Conservation (phyloP, 208 protist genomes). For the Leishmania braziliensis region DNA sequence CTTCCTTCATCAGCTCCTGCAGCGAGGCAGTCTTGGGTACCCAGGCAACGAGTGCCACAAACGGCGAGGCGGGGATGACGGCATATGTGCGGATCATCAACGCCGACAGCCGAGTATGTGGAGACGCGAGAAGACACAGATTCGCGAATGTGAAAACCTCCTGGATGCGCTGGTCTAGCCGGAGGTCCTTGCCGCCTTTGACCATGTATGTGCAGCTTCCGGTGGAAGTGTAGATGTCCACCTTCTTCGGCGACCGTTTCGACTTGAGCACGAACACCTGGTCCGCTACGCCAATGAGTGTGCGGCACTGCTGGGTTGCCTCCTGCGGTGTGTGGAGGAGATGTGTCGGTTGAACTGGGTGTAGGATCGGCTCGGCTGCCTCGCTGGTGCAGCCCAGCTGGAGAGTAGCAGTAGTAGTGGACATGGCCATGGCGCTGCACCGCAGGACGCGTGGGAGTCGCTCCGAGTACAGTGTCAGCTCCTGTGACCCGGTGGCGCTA, state of each 20-base stretch:
- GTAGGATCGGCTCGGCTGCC: slow-evolving; percentile 3
- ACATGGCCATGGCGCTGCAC: background rate
- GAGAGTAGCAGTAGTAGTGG: background rate
- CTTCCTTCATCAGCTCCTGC: slow-evolving; percentile 7
- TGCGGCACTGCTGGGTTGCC: background rate
- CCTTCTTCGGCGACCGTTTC: slow-evolving; percentile 83
- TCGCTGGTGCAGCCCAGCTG: background rate
- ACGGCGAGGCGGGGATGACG: slow-evolving; percentile 87
- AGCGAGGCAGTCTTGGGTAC: slow-evolving; percentile 78
- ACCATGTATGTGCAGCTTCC: slow-evolving; percentile 83
- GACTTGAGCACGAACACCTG: slow-evolving; percentile 82
- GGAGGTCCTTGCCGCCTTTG: slow-evolving; percentile 95
- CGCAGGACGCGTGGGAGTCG: background rate
- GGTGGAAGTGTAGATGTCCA: slow-evolving; percentile 83
- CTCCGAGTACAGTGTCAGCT: slow-evolving; percentile 6
- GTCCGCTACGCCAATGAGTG: slow-evolving; percentile 52
- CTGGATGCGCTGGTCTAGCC: slow-evolving; percentile 93
- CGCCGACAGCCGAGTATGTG: slow-evolving; percentile 3
- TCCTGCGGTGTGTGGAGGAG: slow-evolving; percentile 12
- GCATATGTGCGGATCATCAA: slow-evolving; percentile 73
- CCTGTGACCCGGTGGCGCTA: slow-evolving; percentile 3
- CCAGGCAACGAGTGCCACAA: slow-evolving; percentile 93
- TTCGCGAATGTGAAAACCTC: slow-evolving; percentile 92
- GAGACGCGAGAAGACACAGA: slow-evolving; percentile 33
- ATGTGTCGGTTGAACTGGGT: slow-evolving; percentile 8